A percentile compares a stretch with the other conserved stretches of the same genome.
Conservation (phyloP, 164 flowering plant species). For the grape (Vitis vinifera) region DNA sequence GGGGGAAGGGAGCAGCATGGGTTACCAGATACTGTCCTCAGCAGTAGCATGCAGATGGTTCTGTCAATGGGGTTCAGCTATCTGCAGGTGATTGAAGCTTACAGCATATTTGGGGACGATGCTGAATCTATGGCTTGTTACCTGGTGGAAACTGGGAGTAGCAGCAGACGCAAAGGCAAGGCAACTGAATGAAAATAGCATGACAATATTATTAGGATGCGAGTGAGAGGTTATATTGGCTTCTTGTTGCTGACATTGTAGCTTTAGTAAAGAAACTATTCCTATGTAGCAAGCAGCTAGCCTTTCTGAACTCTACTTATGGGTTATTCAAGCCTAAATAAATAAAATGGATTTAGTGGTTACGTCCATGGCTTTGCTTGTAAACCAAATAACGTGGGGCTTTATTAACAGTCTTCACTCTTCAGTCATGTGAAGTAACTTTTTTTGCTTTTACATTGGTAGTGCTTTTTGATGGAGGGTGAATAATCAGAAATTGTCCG, state of each 20-base stretch:
- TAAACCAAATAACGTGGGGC: no score
- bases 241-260: not conserved
- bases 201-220: not conserved
- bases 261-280: not conserved
- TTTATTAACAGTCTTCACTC: no score
- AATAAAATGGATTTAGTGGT: no score
- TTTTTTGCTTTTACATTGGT: no score
- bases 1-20: slow-evolving; percentile 21
- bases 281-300: not conserved
- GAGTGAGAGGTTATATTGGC: not conserved
- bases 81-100: slow-evolving; percentile 84
- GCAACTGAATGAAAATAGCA: slow-evolving; percentile 60
- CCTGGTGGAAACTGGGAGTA: slow-evolving; percentile 68
- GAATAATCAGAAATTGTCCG: no score
- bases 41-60: slow-evolving; percentile 73
- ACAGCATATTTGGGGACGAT: slow-evolving; percentile 93
- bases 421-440: no score
- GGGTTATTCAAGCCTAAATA: no score
- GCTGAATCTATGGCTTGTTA: slow-evolving; percentile 92
- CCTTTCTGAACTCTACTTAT: not conserved
- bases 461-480: no score
- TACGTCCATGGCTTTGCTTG: no score
- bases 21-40: slow-evolving; percentile 39
- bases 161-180: slow-evolving; percentile 88
- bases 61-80: slow-evolving; percentile 98